Evolutionary conservation across 1,139 yeast genomes (phyloP), one percentile per base, ranked within the genome.

Genomic region (Magnusiomyces magnusii): DNA sequence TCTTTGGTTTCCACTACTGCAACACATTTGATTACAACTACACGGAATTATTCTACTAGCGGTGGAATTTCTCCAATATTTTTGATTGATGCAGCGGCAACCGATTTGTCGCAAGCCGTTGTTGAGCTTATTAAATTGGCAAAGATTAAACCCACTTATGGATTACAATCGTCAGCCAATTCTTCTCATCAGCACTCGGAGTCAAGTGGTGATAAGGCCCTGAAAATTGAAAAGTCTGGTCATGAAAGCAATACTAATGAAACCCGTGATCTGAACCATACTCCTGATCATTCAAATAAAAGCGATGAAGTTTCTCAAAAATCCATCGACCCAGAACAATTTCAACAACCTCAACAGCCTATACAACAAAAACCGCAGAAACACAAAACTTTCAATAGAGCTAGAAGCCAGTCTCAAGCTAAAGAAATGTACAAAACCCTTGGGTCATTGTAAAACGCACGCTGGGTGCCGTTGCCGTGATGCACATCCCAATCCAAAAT

Each of bases 391-490:
- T 31, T 13, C 13, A 31, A 31, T 31, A 31, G 36, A 31, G 36
- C 36, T 31, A 31, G 36, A 31, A 31, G 36, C 13, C 36, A 31
- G 36, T 31, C 36, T 7, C 36, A 31, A 31, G 7, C 36, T 31
- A 51, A 34, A 13, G 98, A 92, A 55, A 93, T 84, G 71, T 93
- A 95, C 53, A 95, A 78, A 2, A 95, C 97, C 58, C 96, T 76
- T 28, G 96, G 96, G 69, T 93, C 97, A 63, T 88, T 82, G 67
- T 83, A 83, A 68, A 95, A 95, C 1, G 96, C 89, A 69, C 87
- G 86, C 72, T 95, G 99, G 0, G 99, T 95, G 52, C 99, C 99
- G 71, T 95, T 95, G 36, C 99, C 99, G 71, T 93, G 98, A 71
- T 93, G 99, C 55, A 92, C 90, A 73, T 92, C 98, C 99, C 99